Base-by-base conservation (phyloP, 352 stramenopile species). In the Peronospora destructor region DNA sequence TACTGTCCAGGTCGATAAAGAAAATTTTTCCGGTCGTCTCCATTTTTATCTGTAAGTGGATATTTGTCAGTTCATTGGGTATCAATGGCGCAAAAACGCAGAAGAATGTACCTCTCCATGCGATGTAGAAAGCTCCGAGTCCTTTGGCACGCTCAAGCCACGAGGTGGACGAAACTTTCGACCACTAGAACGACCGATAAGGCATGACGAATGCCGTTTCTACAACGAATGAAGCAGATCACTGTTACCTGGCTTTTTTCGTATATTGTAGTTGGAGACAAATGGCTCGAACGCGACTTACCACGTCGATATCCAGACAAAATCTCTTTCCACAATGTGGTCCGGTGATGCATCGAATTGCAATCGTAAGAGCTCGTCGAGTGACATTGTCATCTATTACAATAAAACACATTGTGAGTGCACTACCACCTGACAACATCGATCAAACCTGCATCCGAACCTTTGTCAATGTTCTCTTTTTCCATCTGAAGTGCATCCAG, bases 111-210 rank as follows among this genome's bases (percentile, higher is more conserved):
- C 77, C 74, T 93, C 67, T 25, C 61, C 80, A 39, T 93, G 83
- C 1, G 77, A 85, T n/a, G 83, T 93, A 26, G 83, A 93, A 2
- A 93, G 52, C 45, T 93, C 79, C 3, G 62, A 70, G 56, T 93
- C 83, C 44, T 91, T 90, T 0, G 76, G 72, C 33, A 93, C 55
- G 36, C 80, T 91, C 40, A 93, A 48, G 6, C 83, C 83, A 40
- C 77, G 65, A 26, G 83, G 80, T 11, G 64, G 48, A 13, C 75
- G 73, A 34, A 88, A 93, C 49, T 93, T 93, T 42, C 77, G 76
- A 29, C 80, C 80, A 8, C 76, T 89, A 23, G 83, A 93, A 32
- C 83, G 73, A 3, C 83, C 83, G 16, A 93, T 69, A 45, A 87
- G 68, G 40, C 76, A 87, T 25, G 68, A 73, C 6, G 59, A 68